Percentiles rank a stretch among this genome's conserved stretches.
Evolutionary conservation across 2,329 filamentous ascomycete species (phyloP).

Genomic region (Aspergillus thermomutatus): DNA sequence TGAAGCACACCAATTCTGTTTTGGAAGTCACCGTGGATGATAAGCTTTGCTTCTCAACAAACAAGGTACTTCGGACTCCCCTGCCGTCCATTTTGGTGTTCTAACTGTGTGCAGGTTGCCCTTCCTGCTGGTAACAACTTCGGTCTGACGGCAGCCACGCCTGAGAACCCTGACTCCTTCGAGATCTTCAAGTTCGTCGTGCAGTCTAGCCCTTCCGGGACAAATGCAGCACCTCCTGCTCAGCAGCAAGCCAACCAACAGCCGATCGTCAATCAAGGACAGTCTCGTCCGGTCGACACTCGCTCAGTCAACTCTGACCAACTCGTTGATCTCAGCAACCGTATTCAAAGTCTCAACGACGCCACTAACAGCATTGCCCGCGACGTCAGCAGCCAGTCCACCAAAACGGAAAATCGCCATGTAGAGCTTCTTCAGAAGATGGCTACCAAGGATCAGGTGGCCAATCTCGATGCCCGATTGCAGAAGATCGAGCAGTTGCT

Average conservation of each 20-base stretch:
- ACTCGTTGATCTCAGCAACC: conserved; percentile 81
- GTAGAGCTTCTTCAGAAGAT: conserved; percentile 46
- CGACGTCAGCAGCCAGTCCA: conserved; percentile 53
- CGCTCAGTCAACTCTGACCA: conserved; percentile 53
- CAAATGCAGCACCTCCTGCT: conserved; percentile 12
- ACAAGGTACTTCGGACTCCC: conserved; percentile 46
- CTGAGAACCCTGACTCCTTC: conserved; percentile 90
- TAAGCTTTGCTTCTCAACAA: conserved; percentile 75
- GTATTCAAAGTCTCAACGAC: conserved; percentile 63
- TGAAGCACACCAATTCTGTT: conserved; percentile 62
- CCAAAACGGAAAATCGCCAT: conserved; percentile 52
- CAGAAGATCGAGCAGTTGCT: conserved; percentile 53
- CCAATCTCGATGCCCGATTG: conserved; percentile 45
- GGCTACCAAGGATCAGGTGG: conserved; percentile 36
- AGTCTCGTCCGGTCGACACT: conserved; percentile 14
- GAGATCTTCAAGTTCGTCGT: conserved; percentile 86
- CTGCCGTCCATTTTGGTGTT: background rate
- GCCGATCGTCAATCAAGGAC: conserved; percentile 23
- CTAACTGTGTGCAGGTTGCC: conserved; percentile 52
- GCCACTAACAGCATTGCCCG: conserved; percentile 55
- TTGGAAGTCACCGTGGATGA: conserved; percentile 82
- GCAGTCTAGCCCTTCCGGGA: conserved; percentile 45
- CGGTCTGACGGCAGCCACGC: conserved; percentile 81
- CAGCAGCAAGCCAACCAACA: conserved; percentile 18
- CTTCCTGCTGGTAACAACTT: conserved; percentile 80